phyloP scores from a whole-genome alignment of 1,284 basidiomycete species.

The Chalciporus sp. region DNA sequence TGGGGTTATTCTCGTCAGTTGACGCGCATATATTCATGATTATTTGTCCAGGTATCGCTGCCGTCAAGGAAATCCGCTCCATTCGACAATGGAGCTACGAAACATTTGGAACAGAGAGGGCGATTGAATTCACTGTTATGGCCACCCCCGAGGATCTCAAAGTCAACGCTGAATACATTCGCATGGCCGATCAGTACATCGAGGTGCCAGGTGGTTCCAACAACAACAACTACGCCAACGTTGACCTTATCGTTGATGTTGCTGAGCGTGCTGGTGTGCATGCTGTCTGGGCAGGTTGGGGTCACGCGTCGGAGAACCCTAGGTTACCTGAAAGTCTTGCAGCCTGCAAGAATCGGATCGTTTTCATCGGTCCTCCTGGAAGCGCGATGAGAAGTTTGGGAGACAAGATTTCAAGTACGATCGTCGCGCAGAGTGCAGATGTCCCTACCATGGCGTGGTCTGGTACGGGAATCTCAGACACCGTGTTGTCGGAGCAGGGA shows the following conservation, averaged over 20 bases:
- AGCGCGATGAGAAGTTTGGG: slow-evolving; percentile 99
- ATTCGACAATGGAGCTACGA: slow-evolving; percentile 99
- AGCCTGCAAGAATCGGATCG: slow-evolving; percentile 92
- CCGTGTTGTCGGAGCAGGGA: slow-evolving; percentile 82
- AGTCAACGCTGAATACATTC: slow-evolving; percentile 99
- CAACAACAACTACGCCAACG: slow-evolving; percentile 99
- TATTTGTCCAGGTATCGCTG: slow-evolving; percentile 80
- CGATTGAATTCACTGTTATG: slow-evolving; percentile 99
- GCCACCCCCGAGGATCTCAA: slow-evolving; percentile 98
- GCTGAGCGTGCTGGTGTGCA: slow-evolving; percentile 97
- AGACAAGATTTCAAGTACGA: slow-evolving; percentile 99
- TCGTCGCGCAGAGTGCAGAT: slow-evolving; percentile 95
- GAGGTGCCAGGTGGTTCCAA: slow-evolving; percentile 98
- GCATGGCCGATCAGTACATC: slow-evolving; percentile 99
- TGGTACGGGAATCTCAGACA: slow-evolving; percentile 92
- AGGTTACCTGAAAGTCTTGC: slow-evolving; percentile 94
- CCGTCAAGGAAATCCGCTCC: slow-evolving; percentile 98
- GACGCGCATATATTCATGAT: slow-evolving; percentile 26
- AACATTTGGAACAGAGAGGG: slow-evolving; percentile 95
- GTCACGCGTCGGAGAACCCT: slow-evolving; percentile 99
- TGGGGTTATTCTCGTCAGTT: slow-evolving; percentile 32
- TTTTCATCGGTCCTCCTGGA: slow-evolving; percentile 99
- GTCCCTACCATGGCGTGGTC: slow-evolving; percentile 99
- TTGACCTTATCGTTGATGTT: slow-evolving; percentile 98
- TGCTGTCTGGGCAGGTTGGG: slow-evolving; percentile 99